Evolutionary conservation across 768 basidiomycete genomes (phyloP), one percentile per base, ranked within the genome.

Genomic region (Agrocybe pediades): DNA sequence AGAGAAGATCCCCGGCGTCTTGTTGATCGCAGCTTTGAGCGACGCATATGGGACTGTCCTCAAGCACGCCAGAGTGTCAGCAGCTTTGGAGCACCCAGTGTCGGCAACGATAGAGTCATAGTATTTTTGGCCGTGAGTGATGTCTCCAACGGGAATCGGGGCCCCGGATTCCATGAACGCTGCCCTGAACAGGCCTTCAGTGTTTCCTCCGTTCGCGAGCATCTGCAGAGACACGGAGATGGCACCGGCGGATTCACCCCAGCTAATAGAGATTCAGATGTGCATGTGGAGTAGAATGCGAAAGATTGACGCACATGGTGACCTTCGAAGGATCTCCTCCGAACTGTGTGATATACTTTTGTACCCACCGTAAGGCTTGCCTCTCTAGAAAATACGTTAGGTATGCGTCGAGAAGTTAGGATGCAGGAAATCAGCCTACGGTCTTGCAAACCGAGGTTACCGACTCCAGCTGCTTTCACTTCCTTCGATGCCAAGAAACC

Each of bases 381-480:
- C 82, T 74, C 62, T 83, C 80, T 87, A 64, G 1, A 15, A 9
- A 51, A 25, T 29, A 42, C 7, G n/a, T 24, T 33, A 8, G 45
- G 20, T 20, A 21, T 21, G n/a, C 6, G 2, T 24, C 33, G 6
- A 9, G 15, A 9, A 26, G 21, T 2, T 41, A 19, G 27, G 26
- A 11, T 11, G 9, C 6, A 15, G 9, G 11, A 13, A 9, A 21
- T 6, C 2, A 8, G 71, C 80, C 63, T 58, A 83, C 83, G 83
- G 68, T 88, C 86, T 47, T 78, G 79, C 15, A 90, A 68, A n/a
- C 87, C 87, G 20, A 86, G 70, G 61, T 88, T 89, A 0, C 80
- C 82, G 8, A 81, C 71, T 1, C 77, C 78, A 2, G 77, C 82
- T 3, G 67, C 71, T 42, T 74, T 77, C 1, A 83, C 75, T 68